Percentiles rank a stretch among this genome's conserved stretches.
Conservation (phyloP, 495 filamentous ascomycete genomes). For the Annulohypoxylon stygium region DNA sequence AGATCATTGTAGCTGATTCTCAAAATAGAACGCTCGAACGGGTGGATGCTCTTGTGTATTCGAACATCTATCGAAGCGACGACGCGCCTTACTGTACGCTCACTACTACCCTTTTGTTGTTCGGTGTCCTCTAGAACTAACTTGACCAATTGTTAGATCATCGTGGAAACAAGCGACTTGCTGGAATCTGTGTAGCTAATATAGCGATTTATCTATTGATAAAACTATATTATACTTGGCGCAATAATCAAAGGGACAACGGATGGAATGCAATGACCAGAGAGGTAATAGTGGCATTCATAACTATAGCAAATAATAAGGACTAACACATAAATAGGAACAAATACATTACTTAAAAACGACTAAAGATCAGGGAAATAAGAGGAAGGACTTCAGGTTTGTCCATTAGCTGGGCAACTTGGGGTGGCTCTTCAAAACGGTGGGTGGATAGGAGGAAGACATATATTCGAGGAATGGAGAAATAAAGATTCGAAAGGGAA, state of each 20-base stretch:
- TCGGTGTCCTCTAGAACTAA: conserved; percentile 48
- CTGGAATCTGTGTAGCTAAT: conserved; percentile 68
- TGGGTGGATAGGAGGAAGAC: no score
- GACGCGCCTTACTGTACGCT: conserved; percentile 56
- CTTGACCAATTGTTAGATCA: conserved; percentile 65
- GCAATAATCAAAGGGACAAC: conserved; percentile 61
- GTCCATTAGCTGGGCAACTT: conserved; percentile 17
- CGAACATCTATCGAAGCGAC: conserved; percentile 73
- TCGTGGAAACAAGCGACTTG: conserved; percentile 72
- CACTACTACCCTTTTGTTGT: neutral
- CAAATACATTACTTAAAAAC: conserved; percentile 42
- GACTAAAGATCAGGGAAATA: conserved; percentile 40
- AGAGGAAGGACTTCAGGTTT: conserved; percentile 42
- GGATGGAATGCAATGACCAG: conserved; percentile 73
- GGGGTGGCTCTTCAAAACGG: neutral
- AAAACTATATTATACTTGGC: conserved; percentile 72
- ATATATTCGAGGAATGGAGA: no score
- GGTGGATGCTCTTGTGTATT: conserved; percentile 68
- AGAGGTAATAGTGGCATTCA: conserved; percentile 60
- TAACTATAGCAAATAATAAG: neutral
- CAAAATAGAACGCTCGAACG: conserved; percentile 74
- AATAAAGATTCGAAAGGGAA: no score
- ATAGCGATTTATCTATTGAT: conserved; percentile 66
- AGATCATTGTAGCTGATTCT: neutral
- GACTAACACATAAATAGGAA: conserved; percentile 24